Evolutionary conservation across 495 filamentous ascomycete species (phyloP).

Genomic region (Articulospora tetracladia): DNA sequence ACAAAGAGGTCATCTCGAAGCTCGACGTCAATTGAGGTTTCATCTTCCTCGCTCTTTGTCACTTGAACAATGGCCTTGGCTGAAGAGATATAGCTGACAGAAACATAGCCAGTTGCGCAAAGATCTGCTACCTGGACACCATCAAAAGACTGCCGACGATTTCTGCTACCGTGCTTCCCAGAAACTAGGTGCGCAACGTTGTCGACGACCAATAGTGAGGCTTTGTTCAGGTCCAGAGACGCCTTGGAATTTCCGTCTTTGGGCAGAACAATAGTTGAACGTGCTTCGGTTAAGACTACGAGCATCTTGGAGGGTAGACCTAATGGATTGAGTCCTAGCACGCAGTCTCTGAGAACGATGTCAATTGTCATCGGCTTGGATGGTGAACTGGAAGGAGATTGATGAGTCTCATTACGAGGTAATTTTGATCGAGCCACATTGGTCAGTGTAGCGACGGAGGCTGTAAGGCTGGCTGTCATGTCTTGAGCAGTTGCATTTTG

Average conservation of each 20-base stretch:
- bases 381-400: not conserved
- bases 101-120: conserved; percentile 71
- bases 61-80: conserved; percentile 63
- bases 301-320: conserved; percentile 68
- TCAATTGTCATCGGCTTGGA: conserved; percentile 62
- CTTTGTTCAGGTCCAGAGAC: conserved; percentile 67
- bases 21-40: conserved; percentile 72
- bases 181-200: conserved; percentile 51
- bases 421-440: conserved; percentile 37
- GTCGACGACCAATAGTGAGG: conserved; percentile 79
- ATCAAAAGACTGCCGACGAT: conserved; percentile 42
- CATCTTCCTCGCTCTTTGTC: conserved; percentile 45
- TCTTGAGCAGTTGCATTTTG: conserved; percentile 70
- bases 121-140: conserved; percentile 60
- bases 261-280: conserved; percentile 58
- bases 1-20: conserved; percentile 81
- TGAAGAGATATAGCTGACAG: conserved; percentile 78
- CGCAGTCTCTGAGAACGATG: conserved; percentile 70
- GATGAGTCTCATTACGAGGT: not conserved
- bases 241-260: conserved; percentile 56
- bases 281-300: conserved; percentile 73
- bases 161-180: conserved; percentile 21
- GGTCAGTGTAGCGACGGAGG: conserved; percentile 74
- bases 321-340: conserved; percentile 82
- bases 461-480: conserved; percentile 68